Conservation (phyloP, 2,329 filamentous ascomycete genomes). For the Penicillium sp. region DNA sequence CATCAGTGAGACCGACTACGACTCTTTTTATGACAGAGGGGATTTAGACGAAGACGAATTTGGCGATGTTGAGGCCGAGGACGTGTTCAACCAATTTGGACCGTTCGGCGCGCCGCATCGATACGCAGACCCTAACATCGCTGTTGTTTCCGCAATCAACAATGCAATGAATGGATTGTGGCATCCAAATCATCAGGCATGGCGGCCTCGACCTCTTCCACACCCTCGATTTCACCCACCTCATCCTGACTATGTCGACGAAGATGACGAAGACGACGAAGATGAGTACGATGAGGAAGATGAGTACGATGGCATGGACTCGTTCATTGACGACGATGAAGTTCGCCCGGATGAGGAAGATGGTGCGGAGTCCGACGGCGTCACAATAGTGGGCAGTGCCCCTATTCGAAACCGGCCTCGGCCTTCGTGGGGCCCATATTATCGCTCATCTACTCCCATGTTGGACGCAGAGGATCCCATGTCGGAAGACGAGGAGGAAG, state of each 20-base stretch:
- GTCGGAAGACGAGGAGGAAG: conserved; percentile 3
- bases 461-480: not conserved
- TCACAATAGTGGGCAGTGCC: conserved; percentile 30
- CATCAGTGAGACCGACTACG: conserved; percentile 35
- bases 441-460: not conserved
- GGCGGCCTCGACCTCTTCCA: not conserved
- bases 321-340: conserved; percentile 35
- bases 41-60: conserved; percentile 29
- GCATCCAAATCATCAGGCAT: not conserved
- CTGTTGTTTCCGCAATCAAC: not conserved
- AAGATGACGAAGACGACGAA: conserved; percentile 18
- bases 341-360: conserved; percentile 17
- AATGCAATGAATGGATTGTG: not conserved
- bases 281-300: conserved; percentile 26
- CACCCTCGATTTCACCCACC: not conserved
- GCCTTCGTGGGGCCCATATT: conserved; percentile 2
- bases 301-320: conserved; percentile 33
- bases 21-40: conserved; percentile 19
- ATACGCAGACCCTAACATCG: not conserved
- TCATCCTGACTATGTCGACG: not conserved
- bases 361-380: conserved; percentile 29
- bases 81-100: not conserved
- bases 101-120: not conserved
- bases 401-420: not conserved
- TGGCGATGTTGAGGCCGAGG: conserved; percentile 28